Evolutionary conservation across 495 filamentous ascomycete genomes (phyloP).

Genomic region (Xylaria scruposa): DNA sequence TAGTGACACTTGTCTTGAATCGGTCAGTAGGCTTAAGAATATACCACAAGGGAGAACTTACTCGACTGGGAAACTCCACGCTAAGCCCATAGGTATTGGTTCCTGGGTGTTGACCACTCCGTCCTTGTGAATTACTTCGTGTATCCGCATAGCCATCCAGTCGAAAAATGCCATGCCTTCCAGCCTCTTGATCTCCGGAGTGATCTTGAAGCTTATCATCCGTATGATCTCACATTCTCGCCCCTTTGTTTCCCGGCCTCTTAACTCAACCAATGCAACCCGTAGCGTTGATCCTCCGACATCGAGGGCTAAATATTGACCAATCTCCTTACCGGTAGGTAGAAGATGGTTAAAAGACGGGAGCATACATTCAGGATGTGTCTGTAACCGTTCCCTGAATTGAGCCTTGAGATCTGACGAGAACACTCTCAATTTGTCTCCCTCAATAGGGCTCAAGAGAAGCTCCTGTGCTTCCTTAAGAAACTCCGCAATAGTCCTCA

Average conservation of each 20-base stretch:
- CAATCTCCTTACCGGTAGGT: constrained; percentile 73
- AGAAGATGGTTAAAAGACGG: constrained; percentile 74
- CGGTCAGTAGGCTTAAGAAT: constrained; percentile 28
- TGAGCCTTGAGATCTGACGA: constrained; percentile 54
- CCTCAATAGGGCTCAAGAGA: constrained; percentile 47
- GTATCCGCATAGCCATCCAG: constrained; percentile 84
- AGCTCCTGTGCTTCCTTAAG: constrained; percentile 44
- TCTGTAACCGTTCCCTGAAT: constrained; percentile 52
- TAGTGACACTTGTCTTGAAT: constrained; percentile 73
- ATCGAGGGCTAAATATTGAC: constrained; percentile 65
- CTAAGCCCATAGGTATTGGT: constrained; percentile 68
- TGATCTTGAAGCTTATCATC: constrained; percentile 59
- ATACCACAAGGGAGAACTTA: constrained; percentile 46
- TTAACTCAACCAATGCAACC: constrained; percentile 77
- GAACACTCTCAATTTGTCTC: constrained; percentile 46
- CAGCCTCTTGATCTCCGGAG: constrained; percentile 50
- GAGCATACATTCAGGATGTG: constrained; percentile 60
- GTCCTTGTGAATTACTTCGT: constrained; percentile 54
- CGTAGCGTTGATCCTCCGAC: constrained; percentile 81
- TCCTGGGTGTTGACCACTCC: constrained; percentile 38
- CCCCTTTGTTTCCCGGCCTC: constrained; percentile 53
- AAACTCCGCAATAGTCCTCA: constrained; percentile 39
- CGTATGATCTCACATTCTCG: constrained; percentile 51
- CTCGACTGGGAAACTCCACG: constrained; percentile 91
- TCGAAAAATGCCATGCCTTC: constrained; percentile 67